phyloP scores from a whole-genome alignment of 1,139 yeast genomes.

The Pichia sp. region DNA sequence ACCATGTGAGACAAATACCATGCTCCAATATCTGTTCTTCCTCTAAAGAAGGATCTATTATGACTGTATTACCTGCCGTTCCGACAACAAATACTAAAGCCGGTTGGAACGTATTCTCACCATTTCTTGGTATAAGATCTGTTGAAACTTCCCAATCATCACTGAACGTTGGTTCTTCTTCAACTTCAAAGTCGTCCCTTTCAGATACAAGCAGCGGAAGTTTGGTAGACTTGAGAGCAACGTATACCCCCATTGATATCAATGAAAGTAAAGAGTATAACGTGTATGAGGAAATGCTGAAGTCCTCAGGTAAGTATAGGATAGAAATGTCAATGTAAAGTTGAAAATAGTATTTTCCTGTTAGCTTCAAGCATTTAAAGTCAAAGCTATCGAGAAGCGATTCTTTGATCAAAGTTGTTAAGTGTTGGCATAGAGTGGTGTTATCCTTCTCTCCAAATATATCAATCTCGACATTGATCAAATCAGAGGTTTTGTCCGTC shows the following conservation, averaged over 20 bases:
- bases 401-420: conserved; percentile 43
- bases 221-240: conserved; percentile 72
- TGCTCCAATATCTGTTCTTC: conserved; percentile 86
- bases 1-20: conserved; percentile 69
- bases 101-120: conserved; percentile 39
- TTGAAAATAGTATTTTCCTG: conserved; percentile 69
- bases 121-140: conserved; percentile 33
- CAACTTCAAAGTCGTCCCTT: conserved; percentile 46
- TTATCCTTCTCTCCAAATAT: conserved; percentile 67
- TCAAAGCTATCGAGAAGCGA: conserved; percentile 46
- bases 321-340: conserved; percentile 74
- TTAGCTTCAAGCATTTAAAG: conserved; percentile 45
- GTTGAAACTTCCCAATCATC: conserved; percentile 72
- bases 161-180: conserved; percentile 85
- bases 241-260: conserved; percentile 68
- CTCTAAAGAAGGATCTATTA: conserved; percentile 75
- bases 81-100: conserved; percentile 76
- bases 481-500: conserved; percentile 30
- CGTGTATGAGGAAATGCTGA: conserved; percentile 52
- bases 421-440: conserved; percentile 51
- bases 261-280: conserved; percentile 45
- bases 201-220: conserved; percentile 69
- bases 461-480: conserved; percentile 73
- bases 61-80: conserved; percentile 57
- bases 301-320: conserved; percentile 47